Percentiles rank a stretch among this genome's conserved stretches.
These are phyloP conservation scores for Saccharum spontaneum DNA, from an alignment of 176 grass and related monocot species.

Conservation along the genomic window DNA sequence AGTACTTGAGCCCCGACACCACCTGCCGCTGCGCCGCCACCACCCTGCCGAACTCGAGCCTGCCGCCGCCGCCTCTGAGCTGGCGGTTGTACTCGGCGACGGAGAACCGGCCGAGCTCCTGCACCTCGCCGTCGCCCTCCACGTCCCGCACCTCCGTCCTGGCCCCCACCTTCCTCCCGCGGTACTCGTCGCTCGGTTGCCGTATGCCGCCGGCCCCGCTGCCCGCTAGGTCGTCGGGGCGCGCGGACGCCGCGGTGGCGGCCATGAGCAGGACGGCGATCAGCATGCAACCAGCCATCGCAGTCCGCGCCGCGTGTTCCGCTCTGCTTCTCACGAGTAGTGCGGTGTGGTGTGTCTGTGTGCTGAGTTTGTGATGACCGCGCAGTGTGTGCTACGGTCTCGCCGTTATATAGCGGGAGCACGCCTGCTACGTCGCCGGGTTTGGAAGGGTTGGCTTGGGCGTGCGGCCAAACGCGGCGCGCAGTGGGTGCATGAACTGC, in stretches of 20 bases:
- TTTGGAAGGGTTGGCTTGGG: background rate
- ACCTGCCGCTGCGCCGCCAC: slow-evolving; percentile 79
- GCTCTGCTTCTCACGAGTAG: background rate
- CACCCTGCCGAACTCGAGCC: slow-evolving; percentile 63
- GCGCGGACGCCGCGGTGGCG: background rate
- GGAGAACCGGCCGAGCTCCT: slow-evolving; percentile 75
- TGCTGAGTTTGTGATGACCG: background rate
- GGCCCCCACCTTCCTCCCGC: slow-evolving; percentile 64
- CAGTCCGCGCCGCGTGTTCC: background rate
- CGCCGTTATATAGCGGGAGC: background rate
- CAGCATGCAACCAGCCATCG: slow-evolving; percentile 9
- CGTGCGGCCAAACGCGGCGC: background rate
- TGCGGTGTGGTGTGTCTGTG: background rate
- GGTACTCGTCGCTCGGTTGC: background rate
- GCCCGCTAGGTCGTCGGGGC: background rate
- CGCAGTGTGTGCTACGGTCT: background rate
- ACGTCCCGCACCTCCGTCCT: slow-evolving; percentile 63
- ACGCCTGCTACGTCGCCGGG: background rate
- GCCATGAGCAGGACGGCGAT: slow-evolving; percentile 25
- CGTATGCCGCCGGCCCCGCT: background rate
- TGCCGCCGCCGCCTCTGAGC: background rate
- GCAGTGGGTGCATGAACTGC: background rate
- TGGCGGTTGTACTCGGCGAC: slow-evolving; percentile 74
- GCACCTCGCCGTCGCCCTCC: slow-evolving; percentile 67
- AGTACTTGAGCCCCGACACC: slow-evolving; percentile 93